Evolutionary conservation across 2,329 filamentous ascomycete species (phyloP), one percentile per base, ranked within the genome.

Genomic region (Aspergillus niger): DNA sequence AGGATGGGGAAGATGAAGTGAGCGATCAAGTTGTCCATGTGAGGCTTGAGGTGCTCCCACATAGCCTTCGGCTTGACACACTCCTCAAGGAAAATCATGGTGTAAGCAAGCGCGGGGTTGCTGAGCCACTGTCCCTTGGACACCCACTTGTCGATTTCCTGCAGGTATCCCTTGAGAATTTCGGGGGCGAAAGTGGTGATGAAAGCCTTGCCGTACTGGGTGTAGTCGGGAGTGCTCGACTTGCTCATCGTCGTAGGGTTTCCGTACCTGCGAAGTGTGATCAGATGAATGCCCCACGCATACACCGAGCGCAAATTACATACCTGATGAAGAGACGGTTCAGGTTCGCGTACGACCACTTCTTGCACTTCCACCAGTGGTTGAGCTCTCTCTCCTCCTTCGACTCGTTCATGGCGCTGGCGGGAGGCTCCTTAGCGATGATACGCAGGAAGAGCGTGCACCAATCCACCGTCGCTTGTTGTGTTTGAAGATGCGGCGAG

Each of bases 361-460:
- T 99, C 88, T 98, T 98, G 65, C 93, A 91, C 82, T 98, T 99
- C 94, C 94, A 99, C 94, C 95, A 99, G 77, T 97, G 92, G 74
- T 97, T 93, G 70, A 89, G 86, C 78, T 98, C 95, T 60, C 95
- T 87, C 73, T 98, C 94, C 60, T 91, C 88, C 55, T 89, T 80
- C 62, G 91, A 91, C 62, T 96, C 92, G 60, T 83, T 77, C 85
- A 98, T 88, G 38, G 93, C 89, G 68, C 84, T 87, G 58, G 90
- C 84, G 4, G 95, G 95, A 38, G 91, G 88, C 22, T 89, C 81
- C 78, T 98, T 98, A 67, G 89, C 89, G 38, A 98, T 91, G 55
- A 96, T 91, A 63, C 90, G 89, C 67, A 99, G 82, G 81, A 99
- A 98, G 62, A 99, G 85, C 24, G 93, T 94, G 77, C 94, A 98